A percentile compares a stretch with the other conserved stretches of the same genome.
These are phyloP conservation scores for Xylaria nigripes DNA, from an alignment of 495 filamentous ascomycete species.

Conservation along the genomic window DNA sequence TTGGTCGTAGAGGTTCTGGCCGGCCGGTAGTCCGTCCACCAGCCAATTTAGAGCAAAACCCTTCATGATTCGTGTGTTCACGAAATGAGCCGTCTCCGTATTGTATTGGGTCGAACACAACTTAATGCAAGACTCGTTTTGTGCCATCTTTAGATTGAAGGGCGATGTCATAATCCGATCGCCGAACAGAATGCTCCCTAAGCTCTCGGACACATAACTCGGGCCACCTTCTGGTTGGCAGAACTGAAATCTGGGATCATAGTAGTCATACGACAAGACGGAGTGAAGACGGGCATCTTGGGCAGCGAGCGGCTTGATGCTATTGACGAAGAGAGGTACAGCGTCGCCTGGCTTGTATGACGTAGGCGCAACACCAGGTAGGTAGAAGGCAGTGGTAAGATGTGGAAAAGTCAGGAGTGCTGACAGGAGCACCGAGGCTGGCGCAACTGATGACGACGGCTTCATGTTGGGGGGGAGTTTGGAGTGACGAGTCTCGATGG, in stretches of 20 bases:
- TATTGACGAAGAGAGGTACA: slow-evolving; percentile 89
- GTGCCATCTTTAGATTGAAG: slow-evolving; percentile 74
- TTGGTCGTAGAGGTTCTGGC: slow-evolving; percentile 65
- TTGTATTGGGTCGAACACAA: slow-evolving; percentile 65
- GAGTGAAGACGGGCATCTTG: slow-evolving; percentile 73
- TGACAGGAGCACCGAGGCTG: slow-evolving; percentile 38
- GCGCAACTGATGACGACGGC: slow-evolving; percentile 34
- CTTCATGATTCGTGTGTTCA: slow-evolving; percentile 71
- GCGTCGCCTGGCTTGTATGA: slow-evolving; percentile 67
- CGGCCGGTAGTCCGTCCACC: slow-evolving; percentile 87
- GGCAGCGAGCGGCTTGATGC: slow-evolving; percentile 76
- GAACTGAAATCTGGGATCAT: slow-evolving; percentile 77
- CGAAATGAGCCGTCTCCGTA: slow-evolving; percentile 60
- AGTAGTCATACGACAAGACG: slow-evolving; percentile 94
- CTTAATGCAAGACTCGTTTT: slow-evolving; percentile 78
- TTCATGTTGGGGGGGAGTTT: slow-evolving; percentile 33
- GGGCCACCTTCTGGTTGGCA: slow-evolving; percentile 71
- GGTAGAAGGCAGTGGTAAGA: slow-evolving; percentile 76
- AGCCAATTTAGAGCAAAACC: slow-evolving; percentile 91
- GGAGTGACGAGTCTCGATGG: neutral
- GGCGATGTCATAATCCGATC: slow-evolving; percentile 91
- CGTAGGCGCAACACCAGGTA: slow-evolving; percentile 91
- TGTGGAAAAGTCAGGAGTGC: slow-evolving; percentile 40
- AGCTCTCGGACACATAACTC: slow-evolving; percentile 69
- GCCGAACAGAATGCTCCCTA: slow-evolving; percentile 94